phyloP scores from a whole-genome alignment of 1,284 basidiomycete species.

The Leccinum solheimii region DNA sequence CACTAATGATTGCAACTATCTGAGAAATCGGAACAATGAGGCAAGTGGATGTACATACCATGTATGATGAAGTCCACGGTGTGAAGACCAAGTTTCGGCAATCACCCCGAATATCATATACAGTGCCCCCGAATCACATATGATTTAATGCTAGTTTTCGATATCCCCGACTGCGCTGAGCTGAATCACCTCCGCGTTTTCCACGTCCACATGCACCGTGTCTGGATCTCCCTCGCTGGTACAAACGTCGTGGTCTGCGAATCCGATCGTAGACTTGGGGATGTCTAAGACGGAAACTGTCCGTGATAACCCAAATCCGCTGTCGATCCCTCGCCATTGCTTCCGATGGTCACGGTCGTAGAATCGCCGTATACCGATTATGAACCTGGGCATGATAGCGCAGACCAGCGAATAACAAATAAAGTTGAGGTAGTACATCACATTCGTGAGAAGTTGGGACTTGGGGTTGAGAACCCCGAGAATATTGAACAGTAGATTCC shows the following conservation, averaged over 20 bases:
- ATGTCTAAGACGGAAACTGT: not conserved
- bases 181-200: not conserved
- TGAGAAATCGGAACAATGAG: too few relatives aligned
- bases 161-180: not conserved
- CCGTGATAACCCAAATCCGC: not conserved
- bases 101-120: not conserved
- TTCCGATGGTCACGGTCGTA: not conserved
- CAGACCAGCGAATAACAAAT: not conserved
- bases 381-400: not conserved
- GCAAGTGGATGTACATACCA: too few relatives aligned
- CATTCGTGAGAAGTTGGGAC: not conserved
- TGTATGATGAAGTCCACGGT: too few relatives aligned
- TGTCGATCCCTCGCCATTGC: not conserved
- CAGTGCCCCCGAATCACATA: not conserved
- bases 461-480: not conserved
- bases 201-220: not conserved
- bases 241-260: not conserved
- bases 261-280: not conserved
- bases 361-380: not conserved
- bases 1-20: too few relatives aligned
- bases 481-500: conserved; percentile 8
- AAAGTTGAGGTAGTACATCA: not conserved
- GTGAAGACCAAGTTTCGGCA: not conserved
- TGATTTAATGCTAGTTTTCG: not conserved
- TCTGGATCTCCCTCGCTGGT: not conserved